Evolutionary conservation across 306 rosid species (phyloP).

Genomic region (Acacia confusa): DNA sequence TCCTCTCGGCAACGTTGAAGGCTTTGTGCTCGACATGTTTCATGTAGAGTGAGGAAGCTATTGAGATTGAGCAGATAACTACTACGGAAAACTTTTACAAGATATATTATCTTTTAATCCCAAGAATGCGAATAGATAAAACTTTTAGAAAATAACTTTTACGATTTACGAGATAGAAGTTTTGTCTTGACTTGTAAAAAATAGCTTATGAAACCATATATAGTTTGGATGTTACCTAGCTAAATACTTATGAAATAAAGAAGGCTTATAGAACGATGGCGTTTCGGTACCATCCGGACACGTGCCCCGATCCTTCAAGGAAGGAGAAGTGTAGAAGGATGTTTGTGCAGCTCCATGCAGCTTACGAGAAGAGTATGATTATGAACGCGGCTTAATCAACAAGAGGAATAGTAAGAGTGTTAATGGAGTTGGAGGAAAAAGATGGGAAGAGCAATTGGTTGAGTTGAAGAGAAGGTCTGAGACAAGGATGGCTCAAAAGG

Average conservation of each 20-base stretch:
- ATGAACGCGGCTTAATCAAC: constrained; percentile 30
- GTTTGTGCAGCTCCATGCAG: constrained; percentile 55
- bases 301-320: constrained; percentile 37
- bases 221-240: too few species aligned
- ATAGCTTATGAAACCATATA: too few species aligned
- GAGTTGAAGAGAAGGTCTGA: constrained; percentile 52
- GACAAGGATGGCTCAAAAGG: constrained; percentile 26
- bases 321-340: constrained; percentile 50
- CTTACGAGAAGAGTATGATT: constrained; percentile 56
- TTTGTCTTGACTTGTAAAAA: too few species aligned
- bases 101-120: constrained; percentile 45
- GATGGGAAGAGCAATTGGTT: constrained; percentile 45
- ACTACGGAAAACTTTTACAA: constrained; percentile 39
- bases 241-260: too few species aligned
- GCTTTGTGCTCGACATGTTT: not conserved
- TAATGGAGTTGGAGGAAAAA: not conserved
- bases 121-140: not conserved
- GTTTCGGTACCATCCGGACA: too few species aligned
- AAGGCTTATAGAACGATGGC: too few species aligned
- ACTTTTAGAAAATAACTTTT: too few species aligned
- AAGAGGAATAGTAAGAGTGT: not conserved
- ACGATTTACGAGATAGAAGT: too few species aligned
- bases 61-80: not conserved
- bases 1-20: not conserved
- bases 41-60: constrained; percentile 33